Base-by-base conservation (phyloP, 1,284 basidiomycete species). In the Wolfiporia cocos region DNA sequence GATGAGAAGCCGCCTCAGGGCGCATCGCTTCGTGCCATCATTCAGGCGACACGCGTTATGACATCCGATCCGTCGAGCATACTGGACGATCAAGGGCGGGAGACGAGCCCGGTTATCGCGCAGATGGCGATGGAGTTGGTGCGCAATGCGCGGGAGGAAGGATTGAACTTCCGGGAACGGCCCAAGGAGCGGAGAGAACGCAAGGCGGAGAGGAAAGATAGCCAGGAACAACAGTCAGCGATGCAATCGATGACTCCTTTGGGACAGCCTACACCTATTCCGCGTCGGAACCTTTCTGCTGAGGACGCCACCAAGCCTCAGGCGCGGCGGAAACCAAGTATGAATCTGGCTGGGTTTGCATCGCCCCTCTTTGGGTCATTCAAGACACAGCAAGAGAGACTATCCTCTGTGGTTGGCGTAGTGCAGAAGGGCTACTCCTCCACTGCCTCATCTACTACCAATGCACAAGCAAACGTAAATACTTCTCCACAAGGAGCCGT, bases 41-140 rank as follows among this genome's bases (percentile, higher is more conserved):
- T 76, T n/a, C 79, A 88, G 43, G 86, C 87, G 0, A 91, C 85
- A n/a, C 79, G 92, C 1, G 84, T 94, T 28, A 87, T 94, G 80
- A 89, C 87, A 0, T 73, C 81, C 2, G 89, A 90, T 51, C 77
- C 88, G 0, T 67, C 72, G 10, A 89, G 86, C 47, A 78, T 93
- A 41, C 72, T 93, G 2, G 68, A 74, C 1, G 81, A 86, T 51
- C 70, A 78, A 40, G 81, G 81, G 0, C 69, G 64, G 5, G 82
- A 82, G 11, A 77, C 81, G 0, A 71, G 76, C 14, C 66, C 73
- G 0, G 65, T 86, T 10, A 67, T 93, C 20, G 75, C 77, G 0
- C 64, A 64, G 32, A 70, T 91, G 3, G 89, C 92, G 0, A 70
- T 87, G 47, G 71, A 77, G 23, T 74, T 94, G 4, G 77, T 94